Conservation (phyloP, 768 basidiomycete species). For the Termitomyces titanicus region DNA sequence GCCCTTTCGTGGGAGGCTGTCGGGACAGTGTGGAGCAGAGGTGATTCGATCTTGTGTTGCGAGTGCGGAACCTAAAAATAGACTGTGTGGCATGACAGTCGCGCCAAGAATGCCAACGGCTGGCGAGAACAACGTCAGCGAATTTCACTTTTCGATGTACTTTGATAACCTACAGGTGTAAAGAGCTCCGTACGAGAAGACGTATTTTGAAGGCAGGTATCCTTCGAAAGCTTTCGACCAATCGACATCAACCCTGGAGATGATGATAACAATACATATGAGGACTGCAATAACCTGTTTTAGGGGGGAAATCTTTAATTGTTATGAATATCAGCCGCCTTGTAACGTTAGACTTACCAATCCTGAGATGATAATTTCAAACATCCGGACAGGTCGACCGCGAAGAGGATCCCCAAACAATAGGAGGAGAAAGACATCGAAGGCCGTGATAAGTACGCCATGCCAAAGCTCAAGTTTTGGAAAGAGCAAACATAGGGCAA, state of each 20-base stretch:
- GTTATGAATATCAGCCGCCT: background rate
- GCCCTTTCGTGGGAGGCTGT: slow-evolving; percentile 16
- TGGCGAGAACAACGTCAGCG: slow-evolving; percentile 17
- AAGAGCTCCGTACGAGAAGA: slow-evolving; percentile 53
- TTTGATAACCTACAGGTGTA: slow-evolving; percentile 53
- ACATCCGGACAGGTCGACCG: slow-evolving; percentile 61
- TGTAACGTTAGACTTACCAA: slow-evolving; percentile 41
- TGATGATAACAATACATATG: slow-evolving; percentile 73
- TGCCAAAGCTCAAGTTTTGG: slow-evolving; percentile 67
- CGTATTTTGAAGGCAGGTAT: slow-evolving; percentile 65
- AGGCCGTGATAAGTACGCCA: slow-evolving; percentile 63
- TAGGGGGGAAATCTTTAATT: background rate
- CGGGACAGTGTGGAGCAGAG: slow-evolving; percentile 22
- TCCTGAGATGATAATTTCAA: slow-evolving; percentile 40
- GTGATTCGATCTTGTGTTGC: slow-evolving; percentile 77
- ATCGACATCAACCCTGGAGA: slow-evolving; percentile 63
- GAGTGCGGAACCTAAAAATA: slow-evolving; percentile 86
- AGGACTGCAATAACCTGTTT: slow-evolving; percentile 65
- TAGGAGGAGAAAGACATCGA: slow-evolving; percentile 69
- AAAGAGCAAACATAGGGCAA: slow-evolving; percentile 74
- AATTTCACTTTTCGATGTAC: background rate
- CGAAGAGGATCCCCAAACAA: slow-evolving; percentile 67
- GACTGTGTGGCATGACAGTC: slow-evolving; percentile 90
- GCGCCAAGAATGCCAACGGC: slow-evolving; percentile 76
- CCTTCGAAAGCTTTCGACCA: slow-evolving; percentile 77